Evolutionary conservation across 176 grass and related monocot genomes (phyloP).

Genomic region (Dactylis glomerata): DNA sequence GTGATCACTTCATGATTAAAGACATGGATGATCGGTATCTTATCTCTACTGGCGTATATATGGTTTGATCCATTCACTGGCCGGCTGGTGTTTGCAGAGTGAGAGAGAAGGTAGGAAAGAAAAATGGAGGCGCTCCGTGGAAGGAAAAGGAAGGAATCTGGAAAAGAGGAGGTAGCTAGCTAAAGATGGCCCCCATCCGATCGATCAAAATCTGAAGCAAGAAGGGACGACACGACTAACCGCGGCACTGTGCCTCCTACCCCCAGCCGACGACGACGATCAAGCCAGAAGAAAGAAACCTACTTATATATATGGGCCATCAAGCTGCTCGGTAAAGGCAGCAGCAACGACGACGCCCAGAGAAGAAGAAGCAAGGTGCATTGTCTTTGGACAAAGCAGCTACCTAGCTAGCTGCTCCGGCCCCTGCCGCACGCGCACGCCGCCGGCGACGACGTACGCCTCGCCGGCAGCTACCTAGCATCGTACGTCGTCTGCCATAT

Average conservation of each 20-base stretch:
- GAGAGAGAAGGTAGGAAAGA: not conserved
- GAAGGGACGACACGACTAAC: slow-evolving; percentile 13
- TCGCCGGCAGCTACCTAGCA: not conserved
- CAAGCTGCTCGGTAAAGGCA: slow-evolving; percentile 50
- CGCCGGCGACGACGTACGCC: not conserved
- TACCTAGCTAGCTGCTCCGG: not conserved
- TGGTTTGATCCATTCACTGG: not conserved
- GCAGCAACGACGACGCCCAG: slow-evolving; percentile 44
- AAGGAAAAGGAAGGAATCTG: slow-evolving; percentile 83
- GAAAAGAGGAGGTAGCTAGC: slow-evolving; percentile 43
- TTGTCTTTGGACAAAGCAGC: slow-evolving; percentile 21
- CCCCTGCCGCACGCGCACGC: not conserved
- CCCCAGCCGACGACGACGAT: slow-evolving; percentile 21
- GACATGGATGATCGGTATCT: too few relatives aligned
- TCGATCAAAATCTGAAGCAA: slow-evolving; percentile 32
- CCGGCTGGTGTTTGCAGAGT: not conserved
- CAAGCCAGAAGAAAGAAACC: slow-evolving; percentile 27
- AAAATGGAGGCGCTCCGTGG: slow-evolving; percentile 23
- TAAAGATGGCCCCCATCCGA: slow-evolving; percentile 50
- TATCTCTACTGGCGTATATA: not conserved
- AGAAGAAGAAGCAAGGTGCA: slow-evolving; percentile 59
- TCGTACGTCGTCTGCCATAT: slow-evolving; percentile 22
- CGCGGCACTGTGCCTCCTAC: not conserved
- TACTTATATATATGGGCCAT: slow-evolving; percentile 41
- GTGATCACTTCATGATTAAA: too few relatives aligned